phyloP scores from a whole-genome alignment of 1,284 basidiomycete genomes.

The Rhizoctonia solani region DNA sequence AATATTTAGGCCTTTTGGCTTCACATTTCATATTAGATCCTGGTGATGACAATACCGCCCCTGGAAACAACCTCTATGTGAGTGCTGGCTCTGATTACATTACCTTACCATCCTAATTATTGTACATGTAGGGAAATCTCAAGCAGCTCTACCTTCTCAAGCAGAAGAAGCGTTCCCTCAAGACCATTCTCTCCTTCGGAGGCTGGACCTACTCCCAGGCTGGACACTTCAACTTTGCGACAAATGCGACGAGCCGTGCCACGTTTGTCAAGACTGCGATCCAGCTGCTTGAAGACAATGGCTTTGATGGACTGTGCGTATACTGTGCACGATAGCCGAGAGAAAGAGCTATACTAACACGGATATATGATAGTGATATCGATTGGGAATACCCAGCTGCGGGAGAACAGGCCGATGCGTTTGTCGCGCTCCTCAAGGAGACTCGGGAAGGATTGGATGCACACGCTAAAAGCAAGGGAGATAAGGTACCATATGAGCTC shows the following conservation, averaged over 20 bases:
- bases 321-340: conserved; percentile 33
- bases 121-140: conserved; percentile 76
- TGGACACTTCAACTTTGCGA: conserved; percentile 33
- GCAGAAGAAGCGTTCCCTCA: conserved; percentile 65
- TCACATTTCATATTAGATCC: background rate
- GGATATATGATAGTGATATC: conserved; percentile 40
- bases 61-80: background rate
- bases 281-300: conserved; percentile 56
- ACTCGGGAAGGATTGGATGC: conserved; percentile 18
- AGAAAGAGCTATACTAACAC: background rate
- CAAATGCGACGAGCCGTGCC: conserved; percentile 44
- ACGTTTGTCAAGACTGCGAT: conserved; percentile 53
- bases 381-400: conserved; percentile 40
- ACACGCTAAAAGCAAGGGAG: conserved; percentile 20
- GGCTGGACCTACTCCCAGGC: conserved; percentile 39
- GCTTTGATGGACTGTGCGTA: conserved; percentile 56
- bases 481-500: conserved; percentile 24
- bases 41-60: background rate
- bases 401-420: conserved; percentile 1
- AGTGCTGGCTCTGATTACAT: background rate
- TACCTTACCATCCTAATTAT: no score
- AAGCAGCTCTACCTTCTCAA: conserved; percentile 82
- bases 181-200: conserved; percentile 49
- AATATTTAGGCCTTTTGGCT: background rate
- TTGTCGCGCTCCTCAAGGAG: conserved; percentile 24